Evolutionary conservation across 805 yeast genomes (phyloP), one percentile per base, ranked within the genome.

Genomic region (Yamadazyma takamatsuzukensis): DNA sequence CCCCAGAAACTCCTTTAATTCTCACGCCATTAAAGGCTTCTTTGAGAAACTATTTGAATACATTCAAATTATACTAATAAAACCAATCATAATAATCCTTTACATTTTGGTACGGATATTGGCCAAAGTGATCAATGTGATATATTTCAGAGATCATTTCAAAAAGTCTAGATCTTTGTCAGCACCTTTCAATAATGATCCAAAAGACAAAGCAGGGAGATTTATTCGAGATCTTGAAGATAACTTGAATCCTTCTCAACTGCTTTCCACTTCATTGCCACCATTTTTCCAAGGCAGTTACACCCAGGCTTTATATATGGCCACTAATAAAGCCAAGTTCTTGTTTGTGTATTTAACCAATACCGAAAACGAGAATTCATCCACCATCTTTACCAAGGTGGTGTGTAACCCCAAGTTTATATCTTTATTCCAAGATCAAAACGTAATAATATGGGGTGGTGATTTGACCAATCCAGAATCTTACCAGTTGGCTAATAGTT

Each of bases 371-470:
- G 88, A 83, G 37, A 76, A 78, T 32, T 66, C 80, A 1, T 54
- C 62, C 19, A 54, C 54, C 4, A 77, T 83, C 40, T 72, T 80
- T 30, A 55, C 68, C 10, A 68, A 69, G 8, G 70, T 86, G 3
- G 53, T 87, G 29, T 59, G 78, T 26, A 65, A 74, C 37, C 70
- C 66, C 2, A 56, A 53, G 16, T 76, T 84, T 33, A 59, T 74
- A 10, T 54, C 64, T 4, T 33, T 61, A 2, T 63, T 62, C 29
- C 34, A 49, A 12, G 45, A 49, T 77, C 33, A 43, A 6, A 71
- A 83, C 27, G 53, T 80, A 2, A 43, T 85, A 3, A 58, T 85
- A 2, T 90, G 97, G 97, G 95, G 89, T 25, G 96, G 96, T 6
- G 81, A 85, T 50, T 74, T 83, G 15, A 71, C 74, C n/a, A 78